phyloP scores from a whole-genome alignment of 257 asterid genomes.

The Verbascum thapsus region DNA sequence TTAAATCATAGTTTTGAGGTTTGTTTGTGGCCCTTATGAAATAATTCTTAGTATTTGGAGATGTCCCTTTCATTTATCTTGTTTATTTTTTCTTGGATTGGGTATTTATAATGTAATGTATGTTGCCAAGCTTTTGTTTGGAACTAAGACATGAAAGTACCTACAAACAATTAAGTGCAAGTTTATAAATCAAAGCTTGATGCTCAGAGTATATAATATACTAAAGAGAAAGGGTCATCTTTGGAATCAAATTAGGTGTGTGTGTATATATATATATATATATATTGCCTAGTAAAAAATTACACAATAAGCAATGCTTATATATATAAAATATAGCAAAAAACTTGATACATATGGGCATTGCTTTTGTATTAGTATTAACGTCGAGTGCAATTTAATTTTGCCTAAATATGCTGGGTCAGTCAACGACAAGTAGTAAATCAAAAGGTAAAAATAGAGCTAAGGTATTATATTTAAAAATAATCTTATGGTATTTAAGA shows the following conservation, averaged over 20 bases:
- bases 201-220: not conserved
- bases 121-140: not conserved
- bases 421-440: no score
- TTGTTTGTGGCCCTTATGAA: constrained; percentile 12
- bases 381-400: not conserved
- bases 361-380: not conserved
- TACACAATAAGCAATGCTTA: no score
- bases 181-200: not conserved
- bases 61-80: not conserved
- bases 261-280: not conserved
- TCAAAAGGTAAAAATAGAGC: no score
- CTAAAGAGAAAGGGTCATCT: not conserved
- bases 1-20: constrained; percentile 14
- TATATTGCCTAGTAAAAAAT: no score
- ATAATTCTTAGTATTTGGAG: not conserved
- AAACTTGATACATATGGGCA: no score
- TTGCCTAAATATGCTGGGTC: not conserved
- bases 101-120: not conserved
- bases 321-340: no score
- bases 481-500: no score
- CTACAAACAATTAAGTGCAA: not conserved
- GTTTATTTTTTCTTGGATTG: not conserved
- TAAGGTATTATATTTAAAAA: no score
- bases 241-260: not conserved
- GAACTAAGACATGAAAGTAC: not conserved